Percentiles rank a stretch among this genome's conserved stretches.
These are phyloP conservation scores for Calonectria multiphialidica DNA, from an alignment of 2,329 filamentous ascomycete genomes.

Conservation along the genomic window DNA sequence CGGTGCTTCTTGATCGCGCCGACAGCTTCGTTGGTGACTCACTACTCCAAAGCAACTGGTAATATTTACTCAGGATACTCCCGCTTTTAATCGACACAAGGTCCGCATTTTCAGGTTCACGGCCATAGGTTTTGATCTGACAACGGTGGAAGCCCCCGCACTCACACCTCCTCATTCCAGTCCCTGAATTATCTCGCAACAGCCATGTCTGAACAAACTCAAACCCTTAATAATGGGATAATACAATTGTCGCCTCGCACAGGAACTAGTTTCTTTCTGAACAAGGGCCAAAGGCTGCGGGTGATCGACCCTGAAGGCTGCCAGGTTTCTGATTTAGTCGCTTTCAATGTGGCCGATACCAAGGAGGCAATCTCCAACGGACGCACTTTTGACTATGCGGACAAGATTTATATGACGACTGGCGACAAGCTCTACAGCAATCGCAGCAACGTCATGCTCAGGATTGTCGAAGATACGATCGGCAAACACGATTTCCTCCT, in stretches of 20 bases:
- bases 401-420: slow-evolving; percentile 1
- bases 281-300: not conserved
- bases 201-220: slow-evolving; percentile 6
- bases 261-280: not conserved
- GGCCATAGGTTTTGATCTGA: not conserved
- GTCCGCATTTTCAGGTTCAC: not conserved
- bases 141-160: not conserved
- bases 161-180: not conserved
- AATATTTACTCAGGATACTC: not conserved
- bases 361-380: slow-evolving; percentile 9
- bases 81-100: not conserved
- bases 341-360: not conserved
- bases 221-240: not conserved
- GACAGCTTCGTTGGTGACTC: not conserved
- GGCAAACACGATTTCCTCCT: slow-evolving; percentile 7
- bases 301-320: not conserved
- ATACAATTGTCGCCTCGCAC: not conserved
- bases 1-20: too few species aligned
- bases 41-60: too few species aligned
- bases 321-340: slow-evolving; percentile 9
- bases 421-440: slow-evolving; percentile 1
- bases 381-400: slow-evolving; percentile 8
- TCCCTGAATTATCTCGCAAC: not conserved
- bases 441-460: slow-evolving; percentile 8
- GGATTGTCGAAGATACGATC: not conserved